Conservation (phyloP, 441 rosid species). For the Adansonia grandidieri region DNA sequence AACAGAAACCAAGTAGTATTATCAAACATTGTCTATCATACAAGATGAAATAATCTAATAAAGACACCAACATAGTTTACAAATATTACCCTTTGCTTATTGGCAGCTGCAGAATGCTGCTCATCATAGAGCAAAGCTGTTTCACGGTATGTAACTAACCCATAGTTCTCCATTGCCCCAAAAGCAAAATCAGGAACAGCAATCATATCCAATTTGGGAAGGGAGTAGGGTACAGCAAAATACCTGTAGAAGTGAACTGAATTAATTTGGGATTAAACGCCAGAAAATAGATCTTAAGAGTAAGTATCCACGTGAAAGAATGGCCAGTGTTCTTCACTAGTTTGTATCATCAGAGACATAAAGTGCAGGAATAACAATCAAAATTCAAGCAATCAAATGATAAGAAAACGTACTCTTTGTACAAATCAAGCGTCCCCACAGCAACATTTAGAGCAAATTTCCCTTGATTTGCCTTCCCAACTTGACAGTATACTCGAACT, state of each 20-base stretch:
- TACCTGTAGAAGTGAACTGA: constrained; percentile 49
- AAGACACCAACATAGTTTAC: not conserved
- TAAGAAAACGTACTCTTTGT: constrained; percentile 65
- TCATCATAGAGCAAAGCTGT: constrained; percentile 88
- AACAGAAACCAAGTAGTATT: constrained; percentile 31
- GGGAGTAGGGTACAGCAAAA: constrained; percentile 85
- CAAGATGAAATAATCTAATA: not conserved
- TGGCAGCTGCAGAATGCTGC: constrained; percentile 90
- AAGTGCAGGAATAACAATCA: constrained; percentile 9
- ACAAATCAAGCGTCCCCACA: constrained; percentile 82
- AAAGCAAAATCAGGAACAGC: constrained; percentile 97
- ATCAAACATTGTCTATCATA: not conserved
- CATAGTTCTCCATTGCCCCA: constrained; percentile 99
- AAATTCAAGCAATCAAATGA: constrained; percentile 25
- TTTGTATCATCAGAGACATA: not conserved
- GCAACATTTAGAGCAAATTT: constrained; percentile 88
- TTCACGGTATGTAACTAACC: constrained; percentile 92
- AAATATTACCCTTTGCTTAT: constrained; percentile 80
- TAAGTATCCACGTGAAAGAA: not conserved
- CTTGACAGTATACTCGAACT: constrained; percentile 91
- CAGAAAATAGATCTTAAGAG: constrained; percentile 15
- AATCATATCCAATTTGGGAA: constrained; percentile 94
- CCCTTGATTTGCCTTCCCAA: constrained; percentile 89
- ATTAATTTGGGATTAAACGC: constrained; percentile 22
- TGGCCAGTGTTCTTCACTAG: not conserved